Base-by-base conservation (phyloP, 164 flowering plant genomes). In the Nymphaea colorata region DNA sequence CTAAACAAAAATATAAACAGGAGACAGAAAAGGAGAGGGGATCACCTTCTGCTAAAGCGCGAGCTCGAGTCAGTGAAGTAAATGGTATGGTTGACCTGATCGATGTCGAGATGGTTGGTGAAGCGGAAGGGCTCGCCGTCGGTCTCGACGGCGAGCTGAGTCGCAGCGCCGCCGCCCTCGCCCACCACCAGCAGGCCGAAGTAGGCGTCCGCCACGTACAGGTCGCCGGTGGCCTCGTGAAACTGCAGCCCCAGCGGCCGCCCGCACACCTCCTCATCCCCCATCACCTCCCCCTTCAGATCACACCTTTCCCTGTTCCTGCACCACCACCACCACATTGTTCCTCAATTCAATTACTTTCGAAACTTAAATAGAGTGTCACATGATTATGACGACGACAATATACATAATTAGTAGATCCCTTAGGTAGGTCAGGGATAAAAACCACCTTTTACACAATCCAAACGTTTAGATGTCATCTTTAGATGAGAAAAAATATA, bases 41-140 rank as follows among this genome's bases (percentile, higher is more conserved):
- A 53, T n/a, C 63, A 85, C 89, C 85, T 73, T 71, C 84, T 72
- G 12, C 74, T 79, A 70, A 66, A 85, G 4, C 43, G 3, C 3
- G 68, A 18, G 70, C 89, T 85, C 15, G 74, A 70, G 67, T 85
- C 87, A 0, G 83, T 82, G 61, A 85, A 83, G 66, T 80, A 85
- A 14, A 85, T 75, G 2, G 57, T 55, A 2, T 81, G 84, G 4
- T 65, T 60, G 6, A 59, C 16, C 1, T 42, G 3, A 64, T 85
- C 84, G 0, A 83, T 76, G 62, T 83, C 87, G 64, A 85, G 44
- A 62, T 57, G 67, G 59, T 78, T 78, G 69, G 81, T 67, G 69
- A 78, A 78, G 18, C 25, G 64, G 51, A 77, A 64, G 2, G 73
- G 77, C 25, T 57, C 44, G 18, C 65, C 70, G 10, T 69, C 69